phyloP scores from a whole-genome alignment of 2,329 filamentous ascomycete species.

The Capronia coronata region DNA sequence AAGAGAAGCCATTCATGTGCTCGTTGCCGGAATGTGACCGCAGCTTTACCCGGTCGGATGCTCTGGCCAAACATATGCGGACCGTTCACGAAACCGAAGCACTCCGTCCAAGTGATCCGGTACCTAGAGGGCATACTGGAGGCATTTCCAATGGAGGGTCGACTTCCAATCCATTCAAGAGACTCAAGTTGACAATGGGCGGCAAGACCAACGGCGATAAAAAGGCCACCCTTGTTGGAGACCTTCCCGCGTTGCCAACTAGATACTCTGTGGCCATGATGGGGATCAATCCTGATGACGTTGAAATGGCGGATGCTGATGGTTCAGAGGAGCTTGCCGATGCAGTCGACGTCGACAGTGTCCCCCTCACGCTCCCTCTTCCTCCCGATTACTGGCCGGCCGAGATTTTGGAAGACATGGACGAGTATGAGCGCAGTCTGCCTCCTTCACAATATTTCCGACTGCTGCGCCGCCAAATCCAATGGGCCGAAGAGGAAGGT shows the following conservation, averaged over 20 bases:
- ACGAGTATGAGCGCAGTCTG: slow-evolving; percentile 40
- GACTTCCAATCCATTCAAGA: slow-evolving; percentile 17
- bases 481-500: slow-evolving; percentile 43
- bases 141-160: slow-evolving; percentile 28
- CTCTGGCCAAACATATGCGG: slow-evolving; percentile 95
- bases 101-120: slow-evolving; percentile 58
- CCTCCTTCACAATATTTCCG: slow-evolving; percentile 40
- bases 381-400: slow-evolving; percentile 29
- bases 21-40: slow-evolving; percentile 94
- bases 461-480: slow-evolving; percentile 42
- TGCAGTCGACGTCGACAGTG: slow-evolving; percentile 33
- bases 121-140: slow-evolving; percentile 37
- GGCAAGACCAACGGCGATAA: slow-evolving; percentile 24
- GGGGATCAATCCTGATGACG: slow-evolving; percentile 29
- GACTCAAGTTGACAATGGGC: slow-evolving; percentile 28
- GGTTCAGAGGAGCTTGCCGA: slow-evolving; percentile 23
- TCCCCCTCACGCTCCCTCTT: slow-evolving; percentile 32
- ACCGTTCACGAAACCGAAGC: slow-evolving; percentile 97
- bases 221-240: slow-evolving; percentile 21
- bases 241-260: slow-evolving; percentile 27
- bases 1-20: slow-evolving; percentile 98
- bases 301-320: slow-evolving; percentile 29
- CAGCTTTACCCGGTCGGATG: slow-evolving; percentile 91
- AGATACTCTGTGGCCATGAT: slow-evolving; percentile 9
- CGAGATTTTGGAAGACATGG: slow-evolving; percentile 39